Base-by-base conservation (phyloP, 805 yeast genomes). In the Kodamaea laetipori region DNA sequence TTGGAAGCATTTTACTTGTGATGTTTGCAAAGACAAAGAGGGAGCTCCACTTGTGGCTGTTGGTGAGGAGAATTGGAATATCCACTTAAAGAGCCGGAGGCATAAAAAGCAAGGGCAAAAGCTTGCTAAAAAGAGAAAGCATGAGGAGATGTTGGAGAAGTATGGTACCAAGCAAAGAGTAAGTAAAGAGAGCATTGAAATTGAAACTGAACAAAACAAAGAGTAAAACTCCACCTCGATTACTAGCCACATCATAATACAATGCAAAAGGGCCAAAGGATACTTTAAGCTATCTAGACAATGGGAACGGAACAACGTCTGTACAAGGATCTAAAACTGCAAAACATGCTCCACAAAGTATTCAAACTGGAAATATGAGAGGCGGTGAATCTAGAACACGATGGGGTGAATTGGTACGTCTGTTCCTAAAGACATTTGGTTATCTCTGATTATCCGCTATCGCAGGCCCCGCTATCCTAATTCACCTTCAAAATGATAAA, bases 1-100 rank as follows among this genome's bases (percentile, higher is more conserved):
- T 49, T 86, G 95, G 94, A 72, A 77, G 41, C 95, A 88, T 49
- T 77, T 67, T 53, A 63, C 63, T 13, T 92, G 99, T 60, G 76
- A 77, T 1, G 61, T 73, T 1, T 92, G 99, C 58, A 63, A 61
- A 5, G 83, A 80, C 50, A 66, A 70, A 26, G 69, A 73, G 3
- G 80, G 81, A 1, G 71, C 79, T 2, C 72, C 77, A 1, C 60
- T 84, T 10, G 73, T 89, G 0, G 76, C 85, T 1, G 80, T 94
- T 6, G 97, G 97, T 0, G 81, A 77, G 39, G 77, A 78, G 1
- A 84, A 76, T 39, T 88, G 87, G 83, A 61, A 77, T 4, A 73
- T 77, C 4, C 99, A 92, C 62, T 46, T 81, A 37, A 64, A 67
- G 13, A 82, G 96, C 45, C 73, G 82, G 47, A 74, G 86, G 45